These are phyloP conservation scores for Flaveria brownii DNA, from an alignment of 129 eudicot genomes.

Conservation along the genomic window DNA sequence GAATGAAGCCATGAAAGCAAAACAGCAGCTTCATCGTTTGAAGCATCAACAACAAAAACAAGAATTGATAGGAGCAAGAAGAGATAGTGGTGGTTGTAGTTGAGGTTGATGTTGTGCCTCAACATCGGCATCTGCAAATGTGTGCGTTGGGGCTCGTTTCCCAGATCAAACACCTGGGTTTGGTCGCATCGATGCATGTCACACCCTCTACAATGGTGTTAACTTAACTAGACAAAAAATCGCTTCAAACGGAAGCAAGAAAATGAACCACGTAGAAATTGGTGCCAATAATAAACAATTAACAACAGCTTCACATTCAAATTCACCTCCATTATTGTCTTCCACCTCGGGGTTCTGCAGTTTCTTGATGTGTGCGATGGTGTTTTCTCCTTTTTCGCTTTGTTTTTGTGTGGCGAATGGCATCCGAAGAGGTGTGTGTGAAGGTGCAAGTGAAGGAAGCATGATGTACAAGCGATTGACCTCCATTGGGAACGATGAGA, in stretches of 20 bases:
- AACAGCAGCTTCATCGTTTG: slow-evolving; percentile 53
- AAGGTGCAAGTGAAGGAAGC: slow-evolving; percentile 24
- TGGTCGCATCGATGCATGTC: slow-evolving; percentile 34
- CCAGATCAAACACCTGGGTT: not conserved
- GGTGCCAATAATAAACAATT: not conserved
- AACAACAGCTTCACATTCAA: slow-evolving; percentile 19
- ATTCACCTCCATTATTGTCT: slow-evolving; percentile 37
- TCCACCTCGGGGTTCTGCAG: slow-evolving; percentile 80
- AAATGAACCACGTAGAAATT: slow-evolving; percentile 21
- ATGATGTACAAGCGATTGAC: slow-evolving; percentile 36
- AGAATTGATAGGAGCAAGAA: slow-evolving; percentile 33
- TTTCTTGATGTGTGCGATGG: slow-evolving; percentile 27
- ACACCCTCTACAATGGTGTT: not conserved
- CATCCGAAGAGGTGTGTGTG: not conserved
- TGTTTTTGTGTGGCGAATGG: not conserved
- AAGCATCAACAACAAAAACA: slow-evolving; percentile 31
- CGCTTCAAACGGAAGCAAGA: slow-evolving; percentile 42
- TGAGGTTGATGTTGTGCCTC: not conserved
- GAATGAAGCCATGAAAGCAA: slow-evolving; percentile 63
- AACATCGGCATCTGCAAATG: slow-evolving; percentile 57
- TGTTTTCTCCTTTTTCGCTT: slow-evolving; percentile 32
- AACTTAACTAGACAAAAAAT: slow-evolving; percentile 16
- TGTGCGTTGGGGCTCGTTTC: slow-evolving; percentile 1
- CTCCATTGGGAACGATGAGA: slow-evolving; percentile 33
- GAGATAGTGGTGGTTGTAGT: slow-evolving; percentile 29